Evolutionary conservation across 1,139 yeast genomes (phyloP), one percentile per base, ranked within the genome.

Genomic region (Magnusiomyces sp.): DNA sequence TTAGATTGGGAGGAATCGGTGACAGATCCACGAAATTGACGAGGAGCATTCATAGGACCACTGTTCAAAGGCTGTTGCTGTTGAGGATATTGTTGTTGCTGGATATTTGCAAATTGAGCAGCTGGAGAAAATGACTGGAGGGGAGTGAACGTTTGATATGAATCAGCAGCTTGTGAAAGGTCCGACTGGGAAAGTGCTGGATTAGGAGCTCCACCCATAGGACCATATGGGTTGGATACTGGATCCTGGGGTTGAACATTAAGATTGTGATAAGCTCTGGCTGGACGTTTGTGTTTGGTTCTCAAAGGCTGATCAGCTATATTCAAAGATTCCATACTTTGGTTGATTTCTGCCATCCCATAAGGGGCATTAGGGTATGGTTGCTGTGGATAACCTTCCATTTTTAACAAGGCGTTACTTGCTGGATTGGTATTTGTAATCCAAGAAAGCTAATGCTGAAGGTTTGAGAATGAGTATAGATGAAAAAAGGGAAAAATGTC

Each of bases 191-290:
- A 19, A 20, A 31, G 44, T 20, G 36, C 43, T 29, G 40, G 29
- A 50, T 52, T 40, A 45, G 10, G 48, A 31, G n/a, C 33, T 33
- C 40, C 40, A 27, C 20, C 34, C 36, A 43, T 43, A 36, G 17
- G 41, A 40, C 45, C 39, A 41, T n/a, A 20, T 19, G 13, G 27
- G 42, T 29, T 29, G 43, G 29, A 23, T 23, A 23, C 7, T 36
- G 13, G 50, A 13, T 34, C 19, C 31, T 43, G 40, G n/a, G 20
- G 46, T 19, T 43, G 46, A 43, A 50, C 40, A 37, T 49, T 48
- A 29, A 56, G 43, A 46, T 51, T 48, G 50, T 58, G 59, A 40
- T 57, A 58, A 5, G 58, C 60, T 29, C 58, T 57, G n/a, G 57
- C 57, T 33, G 53, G 50, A 17, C 50, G 50, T 47, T 53, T 44